phyloP scores from a whole-genome alignment of 768 basidiomycete genomes.

The Podaxis sp. region DNA sequence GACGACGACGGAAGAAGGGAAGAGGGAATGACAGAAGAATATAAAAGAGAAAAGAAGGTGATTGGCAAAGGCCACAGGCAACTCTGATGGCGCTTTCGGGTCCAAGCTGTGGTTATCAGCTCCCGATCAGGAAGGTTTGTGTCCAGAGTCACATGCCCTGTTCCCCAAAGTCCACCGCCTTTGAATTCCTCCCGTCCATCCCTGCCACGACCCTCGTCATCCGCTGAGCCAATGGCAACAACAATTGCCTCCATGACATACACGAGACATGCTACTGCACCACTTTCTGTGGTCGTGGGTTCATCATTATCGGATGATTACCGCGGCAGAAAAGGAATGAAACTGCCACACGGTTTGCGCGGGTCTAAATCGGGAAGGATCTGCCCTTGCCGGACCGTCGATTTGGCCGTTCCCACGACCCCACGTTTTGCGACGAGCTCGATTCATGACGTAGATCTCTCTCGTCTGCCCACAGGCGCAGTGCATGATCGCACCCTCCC shows the following conservation, averaged over 20 bases:
- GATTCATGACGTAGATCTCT: conserved; percentile 26
- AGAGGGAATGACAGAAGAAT: conserved; percentile 28
- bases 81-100: conserved; percentile 18
- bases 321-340: conserved; percentile 1
- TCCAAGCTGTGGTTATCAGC: conserved; percentile 18
- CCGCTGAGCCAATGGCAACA: not conserved
- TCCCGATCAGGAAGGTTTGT: conserved; percentile 17
- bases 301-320: conserved; percentile 1
- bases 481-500: not conserved
- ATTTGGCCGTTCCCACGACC: conserved; percentile 26
- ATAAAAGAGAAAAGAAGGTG: conserved; percentile 25
- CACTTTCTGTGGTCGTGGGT: not conserved
- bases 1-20: conserved; percentile 34
- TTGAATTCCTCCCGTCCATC: not conserved
- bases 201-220: not conserved
- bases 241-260: not conserved
- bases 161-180: conserved; percentile 5
- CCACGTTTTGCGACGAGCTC: conserved; percentile 42
- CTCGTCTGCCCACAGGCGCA: not conserved
- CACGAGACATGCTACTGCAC: not conserved
- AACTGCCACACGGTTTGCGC: conserved; percentile 13
- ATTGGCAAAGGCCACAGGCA: conserved; percentile 21
- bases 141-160: conserved; percentile 10
- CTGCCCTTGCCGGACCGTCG: conserved; percentile 23
- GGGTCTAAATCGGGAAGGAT: conserved; percentile 24